Percentiles rank a stretch among this genome's conserved stretches.
Conservation (phyloP, 1,284 basidiomycete species). For the Exsudoporus floridanus region DNA sequence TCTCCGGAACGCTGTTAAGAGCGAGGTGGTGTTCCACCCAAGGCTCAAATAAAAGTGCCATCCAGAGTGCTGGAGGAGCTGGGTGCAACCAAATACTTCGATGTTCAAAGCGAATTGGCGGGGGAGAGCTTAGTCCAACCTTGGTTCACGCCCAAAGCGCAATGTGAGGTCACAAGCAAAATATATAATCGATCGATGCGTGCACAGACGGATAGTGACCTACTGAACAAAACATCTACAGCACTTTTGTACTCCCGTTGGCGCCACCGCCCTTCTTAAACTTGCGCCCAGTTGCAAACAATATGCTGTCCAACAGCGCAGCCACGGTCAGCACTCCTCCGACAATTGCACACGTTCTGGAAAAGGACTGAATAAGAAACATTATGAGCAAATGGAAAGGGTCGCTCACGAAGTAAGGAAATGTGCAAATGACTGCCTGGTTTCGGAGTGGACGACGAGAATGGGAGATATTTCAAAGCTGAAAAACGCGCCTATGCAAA, state of each 20-base stretch:
- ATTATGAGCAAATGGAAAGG: not conserved
- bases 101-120: conserved; percentile 8
- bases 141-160: not conserved
- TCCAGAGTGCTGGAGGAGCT: not conserved
- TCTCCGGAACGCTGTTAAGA: too few relatives aligned
- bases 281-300: conserved; percentile 74
- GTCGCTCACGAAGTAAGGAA: conserved; percentile 88
- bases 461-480: conserved; percentile 99
- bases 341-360: conserved; percentile 93
- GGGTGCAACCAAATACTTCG: too few relatives aligned
- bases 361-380: conserved; percentile 1
- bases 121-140: conserved; percentile 15
- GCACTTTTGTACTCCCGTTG: conserved; percentile 47
- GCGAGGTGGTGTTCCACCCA: too few relatives aligned
- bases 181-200: conserved; percentile 19
- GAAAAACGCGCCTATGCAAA: conserved; percentile 73
- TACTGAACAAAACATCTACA: conserved; percentile 37
- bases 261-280: conserved; percentile 57
- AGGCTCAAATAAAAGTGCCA: not conserved
- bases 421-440: conserved; percentile 92
- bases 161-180: not conserved
- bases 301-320: conserved; percentile 83
- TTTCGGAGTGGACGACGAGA: conserved; percentile 88
- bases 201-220: conserved; percentile 4
- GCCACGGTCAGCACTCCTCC: conserved; percentile 97